Conservation (phyloP, 495 filamentous ascomycete genomes). For the Podospora comata region DNA sequence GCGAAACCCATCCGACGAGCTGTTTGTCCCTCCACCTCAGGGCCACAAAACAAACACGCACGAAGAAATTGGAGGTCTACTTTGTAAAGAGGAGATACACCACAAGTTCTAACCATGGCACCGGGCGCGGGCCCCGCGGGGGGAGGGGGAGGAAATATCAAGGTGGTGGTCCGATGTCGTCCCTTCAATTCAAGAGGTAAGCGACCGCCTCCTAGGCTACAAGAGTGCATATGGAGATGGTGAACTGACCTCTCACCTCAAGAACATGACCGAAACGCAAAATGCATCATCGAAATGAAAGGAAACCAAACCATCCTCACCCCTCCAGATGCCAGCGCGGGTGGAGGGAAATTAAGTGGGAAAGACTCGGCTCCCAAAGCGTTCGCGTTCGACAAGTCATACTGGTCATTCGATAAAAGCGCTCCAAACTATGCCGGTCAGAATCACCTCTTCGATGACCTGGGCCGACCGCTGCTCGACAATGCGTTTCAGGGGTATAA, state of each 20-base stretch:
- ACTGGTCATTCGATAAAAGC: slow-evolving; percentile 91
- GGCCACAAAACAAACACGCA: background rate
- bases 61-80: background rate
- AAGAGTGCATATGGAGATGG: slow-evolving; percentile 1
- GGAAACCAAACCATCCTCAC: slow-evolving; percentile 82
- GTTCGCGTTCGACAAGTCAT: slow-evolving; percentile 95
- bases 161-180: slow-evolving; percentile 95
- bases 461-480: slow-evolving; percentile 88
- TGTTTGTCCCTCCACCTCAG: background rate
- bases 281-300: slow-evolving; percentile 99
- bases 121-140: slow-evolving; percentile 48
- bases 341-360: slow-evolving; percentile 49
- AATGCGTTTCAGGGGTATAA: slow-evolving; percentile 99
- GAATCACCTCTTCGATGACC: slow-evolving; percentile 79
- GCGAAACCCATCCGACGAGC: background rate
- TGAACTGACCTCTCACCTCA: slow-evolving; percentile 11
- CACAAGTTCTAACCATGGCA: slow-evolving; percentile 53
- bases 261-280: slow-evolving; percentile 88
- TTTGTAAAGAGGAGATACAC: background rate
- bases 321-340: slow-evolving; percentile 61
- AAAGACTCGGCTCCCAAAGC: slow-evolving; percentile 73
- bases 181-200: slow-evolving; percentile 92
- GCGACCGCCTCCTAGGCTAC: slow-evolving; percentile 23
- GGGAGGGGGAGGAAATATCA: slow-evolving; percentile 94
- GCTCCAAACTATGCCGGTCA: slow-evolving; percentile 86